Conservation (phyloP, 768 basidiomycete species). For the Boletus sp. region DNA sequence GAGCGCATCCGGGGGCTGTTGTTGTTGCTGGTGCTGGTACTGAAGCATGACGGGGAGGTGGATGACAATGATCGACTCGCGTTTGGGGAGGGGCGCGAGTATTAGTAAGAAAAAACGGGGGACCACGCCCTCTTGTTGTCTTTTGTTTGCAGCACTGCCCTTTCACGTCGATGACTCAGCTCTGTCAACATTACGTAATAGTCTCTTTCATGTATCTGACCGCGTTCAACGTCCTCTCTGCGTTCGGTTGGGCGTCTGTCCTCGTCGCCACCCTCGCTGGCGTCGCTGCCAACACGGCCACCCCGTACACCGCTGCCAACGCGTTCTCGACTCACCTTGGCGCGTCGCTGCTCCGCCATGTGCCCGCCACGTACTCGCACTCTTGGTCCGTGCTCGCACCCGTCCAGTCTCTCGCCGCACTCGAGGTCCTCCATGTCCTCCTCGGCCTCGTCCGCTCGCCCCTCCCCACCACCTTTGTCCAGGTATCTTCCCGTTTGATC, state of each 20-base stretch:
- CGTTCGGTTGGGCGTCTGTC: conserved; percentile 72
- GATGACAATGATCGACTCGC: conserved; percentile 30
- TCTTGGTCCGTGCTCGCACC: conserved; percentile 62
- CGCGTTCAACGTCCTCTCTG: conserved; percentile 74
- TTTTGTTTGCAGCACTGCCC: conserved; percentile 17
- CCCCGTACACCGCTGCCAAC: conserved; percentile 36
- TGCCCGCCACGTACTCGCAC: conserved; percentile 46
- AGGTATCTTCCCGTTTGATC: conserved; percentile 79
- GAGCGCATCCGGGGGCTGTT: conserved; percentile 16
- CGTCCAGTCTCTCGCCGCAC: conserved; percentile 79
- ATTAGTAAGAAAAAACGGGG: conserved; percentile 37
- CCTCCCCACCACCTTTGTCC: conserved; percentile 68
- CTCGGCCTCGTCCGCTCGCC: conserved; percentile 80
- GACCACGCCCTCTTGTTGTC: conserved; percentile 15
- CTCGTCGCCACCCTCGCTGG: conserved; percentile 52
- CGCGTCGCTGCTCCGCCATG: conserved; percentile 36
- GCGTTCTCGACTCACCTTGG: conserved; percentile 35
- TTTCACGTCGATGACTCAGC: conserved; percentile 7
- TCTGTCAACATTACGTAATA: conserved; percentile 9
- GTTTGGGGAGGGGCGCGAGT: conserved; percentile 35
- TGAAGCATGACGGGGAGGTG: conserved; percentile 28
- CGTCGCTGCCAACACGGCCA: conserved; percentile 29
- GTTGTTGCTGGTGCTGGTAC: conserved; percentile 25
- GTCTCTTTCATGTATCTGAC: conserved; percentile 54
- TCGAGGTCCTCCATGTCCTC: conserved; percentile 83